Evolutionary conservation across 1,284 basidiomycete species (phyloP).

Genomic region (Omphalotus olearius): DNA sequence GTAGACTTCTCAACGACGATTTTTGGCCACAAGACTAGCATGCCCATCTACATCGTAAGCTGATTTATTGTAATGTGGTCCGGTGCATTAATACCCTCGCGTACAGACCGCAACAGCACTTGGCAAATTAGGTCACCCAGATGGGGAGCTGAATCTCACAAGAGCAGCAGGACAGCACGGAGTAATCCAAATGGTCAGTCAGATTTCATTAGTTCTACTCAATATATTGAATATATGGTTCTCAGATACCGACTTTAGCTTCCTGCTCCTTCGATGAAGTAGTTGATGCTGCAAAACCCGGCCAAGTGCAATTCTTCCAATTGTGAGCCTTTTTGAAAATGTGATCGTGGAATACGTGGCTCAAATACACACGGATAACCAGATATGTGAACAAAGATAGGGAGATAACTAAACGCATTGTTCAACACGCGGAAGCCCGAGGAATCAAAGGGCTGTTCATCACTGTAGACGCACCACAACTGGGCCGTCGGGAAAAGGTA

Average conservation of each 20-base stretch:
- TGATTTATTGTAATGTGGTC: slow-evolving; percentile 14
- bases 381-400: slow-evolving; percentile 87
- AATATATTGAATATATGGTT: neutral
- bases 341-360: neutral
- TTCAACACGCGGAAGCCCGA: slow-evolving; percentile 79
- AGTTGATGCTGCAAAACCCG: slow-evolving; percentile 71
- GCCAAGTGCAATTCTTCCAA: slow-evolving; percentile 80
- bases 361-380: neutral
- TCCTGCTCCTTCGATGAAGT: slow-evolving; percentile 90
- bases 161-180: slow-evolving; percentile 76
- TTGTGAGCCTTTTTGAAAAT: slow-evolving; percentile 41
- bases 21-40: slow-evolving; percentile 64
- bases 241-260: slow-evolving; percentile 83
- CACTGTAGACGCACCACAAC: slow-evolving; percentile 91
- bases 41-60: slow-evolving; percentile 77
- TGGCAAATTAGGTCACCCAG: slow-evolving; percentile 92
- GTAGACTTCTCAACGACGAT: slow-evolving; percentile 85
- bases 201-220: neutral
- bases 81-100: slow-evolving; percentile 5
- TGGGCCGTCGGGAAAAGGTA: slow-evolving; percentile 84
- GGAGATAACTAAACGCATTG: slow-evolving; percentile 75
- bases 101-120: slow-evolving; percentile 67
- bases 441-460: slow-evolving; percentile 88
- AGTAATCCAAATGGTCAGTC: slow-evolving; percentile 85
- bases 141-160: slow-evolving; percentile 87